These are phyloP conservation scores for Crepidotus variabilis DNA, from an alignment of 768 basidiomycete species.

Conservation along the genomic window DNA sequence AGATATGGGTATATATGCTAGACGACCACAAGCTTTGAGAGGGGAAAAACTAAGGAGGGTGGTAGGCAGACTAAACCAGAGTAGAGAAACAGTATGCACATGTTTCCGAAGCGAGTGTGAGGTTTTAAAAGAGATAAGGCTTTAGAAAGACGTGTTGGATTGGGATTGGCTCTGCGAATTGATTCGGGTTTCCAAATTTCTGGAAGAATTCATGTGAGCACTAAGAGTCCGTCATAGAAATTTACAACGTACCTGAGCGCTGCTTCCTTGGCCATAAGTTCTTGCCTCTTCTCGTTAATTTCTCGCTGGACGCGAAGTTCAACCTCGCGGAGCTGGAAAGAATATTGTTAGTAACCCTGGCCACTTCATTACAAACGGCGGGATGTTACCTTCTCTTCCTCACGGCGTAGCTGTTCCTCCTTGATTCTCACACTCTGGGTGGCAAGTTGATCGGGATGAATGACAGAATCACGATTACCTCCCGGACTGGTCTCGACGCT, in stretches of 20 bases:
- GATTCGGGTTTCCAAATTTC: constrained; percentile 27
- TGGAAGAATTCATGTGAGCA: constrained; percentile 6
- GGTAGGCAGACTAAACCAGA: too few relatives aligned
- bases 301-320: constrained; percentile 85
- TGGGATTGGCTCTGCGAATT: constrained; percentile 13
- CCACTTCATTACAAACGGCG: neutral
- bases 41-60: neutral
- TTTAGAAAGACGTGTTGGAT: constrained; percentile 17
- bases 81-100: too few relatives aligned
- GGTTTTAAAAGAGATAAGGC: neutral
- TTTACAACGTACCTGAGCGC: constrained; percentile 53
- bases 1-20: neutral
- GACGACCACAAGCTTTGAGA: neutral
- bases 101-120: too few relatives aligned
- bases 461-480: constrained; percentile 52
- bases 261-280: constrained; percentile 84
- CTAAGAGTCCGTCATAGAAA: neutral
- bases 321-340: constrained; percentile 68
- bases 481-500: constrained; percentile 46
- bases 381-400: constrained; percentile 69
- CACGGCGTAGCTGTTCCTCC: constrained; percentile 85
- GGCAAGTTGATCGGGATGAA: constrained; percentile 83
- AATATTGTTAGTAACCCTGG: neutral
- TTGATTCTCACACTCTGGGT: constrained; percentile 84
- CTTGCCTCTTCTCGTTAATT: constrained; percentile 83